These are phyloP conservation scores for Alternaria rosae DNA, from an alignment of 2,329 filamentous ascomycete genomes.

Conservation along the genomic window DNA sequence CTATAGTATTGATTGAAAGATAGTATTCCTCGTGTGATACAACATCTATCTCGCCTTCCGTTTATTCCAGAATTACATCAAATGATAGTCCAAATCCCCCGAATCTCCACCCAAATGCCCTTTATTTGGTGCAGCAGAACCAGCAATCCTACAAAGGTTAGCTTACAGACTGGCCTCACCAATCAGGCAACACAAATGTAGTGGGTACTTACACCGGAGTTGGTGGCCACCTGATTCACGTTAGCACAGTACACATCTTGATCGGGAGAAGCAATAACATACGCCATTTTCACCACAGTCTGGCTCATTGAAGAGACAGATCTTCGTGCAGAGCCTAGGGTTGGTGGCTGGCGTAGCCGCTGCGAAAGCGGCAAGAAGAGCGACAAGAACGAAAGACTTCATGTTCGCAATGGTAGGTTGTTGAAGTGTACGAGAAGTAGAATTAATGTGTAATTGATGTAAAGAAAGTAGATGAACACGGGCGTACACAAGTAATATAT, in stretches of 20 bases:
- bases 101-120: neutral
- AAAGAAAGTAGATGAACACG: neutral
- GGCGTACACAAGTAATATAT: neutral
- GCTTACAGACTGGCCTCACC: neutral
- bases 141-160: neutral
- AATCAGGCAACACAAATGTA: too few relatives aligned
- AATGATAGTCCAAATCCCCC: neutral
- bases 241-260: neutral
- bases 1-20: neutral
- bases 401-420: neutral
- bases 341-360: neutral
- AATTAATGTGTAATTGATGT: neutral
- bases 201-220: neutral
- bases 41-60: neutral
- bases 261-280: neutral
- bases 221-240: neutral
- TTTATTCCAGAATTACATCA: neutral
- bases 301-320: neutral
- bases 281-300: neutral
- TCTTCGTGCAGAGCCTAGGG: neutral
- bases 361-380: neutral
- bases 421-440: neutral
- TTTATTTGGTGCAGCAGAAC: neutral
- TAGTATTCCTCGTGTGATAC: neutral
- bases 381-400: neutral